phyloP scores from a whole-genome alignment of 108 stramenopile species.

The Cyclotella choctawhatcheeana region DNA sequence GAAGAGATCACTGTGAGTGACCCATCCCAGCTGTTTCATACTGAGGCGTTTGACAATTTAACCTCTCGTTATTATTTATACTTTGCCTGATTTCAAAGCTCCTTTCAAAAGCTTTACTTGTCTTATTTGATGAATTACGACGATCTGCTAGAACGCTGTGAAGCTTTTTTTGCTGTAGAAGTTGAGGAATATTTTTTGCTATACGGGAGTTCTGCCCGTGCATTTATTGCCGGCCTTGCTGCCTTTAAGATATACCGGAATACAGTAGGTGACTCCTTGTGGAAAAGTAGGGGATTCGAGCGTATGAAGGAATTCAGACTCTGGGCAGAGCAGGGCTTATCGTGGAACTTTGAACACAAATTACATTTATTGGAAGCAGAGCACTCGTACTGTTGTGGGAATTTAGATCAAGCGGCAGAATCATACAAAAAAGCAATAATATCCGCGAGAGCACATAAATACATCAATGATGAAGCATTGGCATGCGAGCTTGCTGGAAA shows the following conservation, averaged over 20 bases:
- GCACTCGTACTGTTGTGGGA: constrained; percentile 3
- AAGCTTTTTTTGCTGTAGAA: neutral
- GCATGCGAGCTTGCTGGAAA: constrained; percentile 18
- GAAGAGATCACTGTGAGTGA: neutral
- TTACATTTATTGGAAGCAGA: constrained; percentile 23
- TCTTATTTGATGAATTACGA: constrained; percentile 13
- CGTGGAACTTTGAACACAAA: constrained; percentile 37
- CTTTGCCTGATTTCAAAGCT: neutral
- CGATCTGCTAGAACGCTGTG: neutral
- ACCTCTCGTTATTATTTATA: no score
- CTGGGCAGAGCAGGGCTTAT: constrained; percentile 5
- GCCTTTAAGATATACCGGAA: constrained; percentile 9
- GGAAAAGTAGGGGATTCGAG: neutral
- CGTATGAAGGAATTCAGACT: neutral
- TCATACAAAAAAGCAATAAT: constrained; percentile 20
- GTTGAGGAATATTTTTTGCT: neutral
- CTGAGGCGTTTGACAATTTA: neutral
- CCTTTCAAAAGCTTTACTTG: constrained; percentile 15
- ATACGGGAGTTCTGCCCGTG: neutral
- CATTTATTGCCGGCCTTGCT: constrained; percentile 8
- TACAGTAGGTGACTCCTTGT: neutral
- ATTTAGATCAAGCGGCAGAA: neutral
- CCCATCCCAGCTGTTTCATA: neutral
- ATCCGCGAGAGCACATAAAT: constrained; percentile 7
- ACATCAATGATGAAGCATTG: constrained; percentile 25